Base-by-base conservation (phyloP, 202 grass and related monocot genomes). In the Schoenoplectus triqueter region DNA sequence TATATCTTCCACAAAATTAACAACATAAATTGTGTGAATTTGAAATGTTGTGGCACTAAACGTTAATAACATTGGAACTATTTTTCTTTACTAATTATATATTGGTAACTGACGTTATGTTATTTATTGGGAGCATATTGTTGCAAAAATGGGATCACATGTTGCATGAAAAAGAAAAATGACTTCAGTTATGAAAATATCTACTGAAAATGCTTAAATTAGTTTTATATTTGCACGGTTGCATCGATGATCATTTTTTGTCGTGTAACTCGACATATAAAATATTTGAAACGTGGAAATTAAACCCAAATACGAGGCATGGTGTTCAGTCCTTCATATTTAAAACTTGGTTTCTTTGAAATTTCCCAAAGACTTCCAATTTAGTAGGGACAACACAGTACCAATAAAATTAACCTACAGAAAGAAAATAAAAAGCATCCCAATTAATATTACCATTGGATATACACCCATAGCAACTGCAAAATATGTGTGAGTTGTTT, bases 291-390 rank as follows among this genome's bases (percentile, higher is more conserved):
- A 51, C 31, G n/a, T 75, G 49, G 8, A 69, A 75, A 52, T 75
- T 31, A 14, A 2, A 54, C 8, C 18, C 18, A 75, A 52, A 54
- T 22, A 31, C 71, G 19, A 75, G 71, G 71, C 71, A 75, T 75
- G 48, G 19, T 75, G 71, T 22, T 75, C 46, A 75, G 71, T 75
- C 3, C 56, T 66, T 75, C 47, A 19, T 48, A 75, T 75, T 75
- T 55, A 51, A 21, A 51, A 22, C 19, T 54, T 75, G 49, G 17
- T 75, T 22, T 62, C 22, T 7, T 71, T 73, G 46, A 10, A 52
- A 52, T 75, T 21, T 75, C 49, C 71, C 71, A 74, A 22, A 75
- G 21, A 5, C 10, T 75, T 55, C 71, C 71, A 54, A 75, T 75
- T 51, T 55, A 54, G 19, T 4, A 75, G 48, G 71, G 71, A 75